Percentiles rank a stretch among this genome's conserved stretches.
Evolutionary conservation across 352 stramenopile species (phyloP).

Genomic region (Plasmopara viticola): DNA sequence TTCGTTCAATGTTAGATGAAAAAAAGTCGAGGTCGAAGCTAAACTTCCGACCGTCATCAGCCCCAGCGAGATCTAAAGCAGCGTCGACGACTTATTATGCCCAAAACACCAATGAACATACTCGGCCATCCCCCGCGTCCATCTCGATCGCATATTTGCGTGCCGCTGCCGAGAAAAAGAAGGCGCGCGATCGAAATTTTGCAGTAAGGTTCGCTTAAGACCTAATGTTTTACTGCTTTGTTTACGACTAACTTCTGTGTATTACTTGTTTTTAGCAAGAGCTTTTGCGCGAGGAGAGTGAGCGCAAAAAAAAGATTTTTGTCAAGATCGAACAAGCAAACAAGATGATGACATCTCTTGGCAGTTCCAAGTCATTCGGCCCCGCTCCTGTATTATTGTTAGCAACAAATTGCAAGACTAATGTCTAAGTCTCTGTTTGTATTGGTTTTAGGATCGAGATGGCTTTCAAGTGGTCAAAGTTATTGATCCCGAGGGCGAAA

Average conservation of each 20-base stretch:
- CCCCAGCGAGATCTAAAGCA: slow-evolving; percentile 37
- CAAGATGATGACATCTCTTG: slow-evolving; percentile 45
- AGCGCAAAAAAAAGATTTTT: slow-evolving; percentile 67
- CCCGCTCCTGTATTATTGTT: slow-evolving; percentile 32
- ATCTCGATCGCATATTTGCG: slow-evolving; percentile 58
- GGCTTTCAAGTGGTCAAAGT: slow-evolving; percentile 66
- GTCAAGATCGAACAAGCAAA: slow-evolving; percentile 81
- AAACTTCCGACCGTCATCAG: slow-evolving; percentile 50
- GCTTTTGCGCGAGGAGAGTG: slow-evolving; percentile 49
- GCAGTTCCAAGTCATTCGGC: slow-evolving; percentile 41
- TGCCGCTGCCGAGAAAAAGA: slow-evolving; percentile 55
- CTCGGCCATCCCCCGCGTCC: slow-evolving; percentile 20
- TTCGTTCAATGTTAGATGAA: slow-evolving; percentile 2
- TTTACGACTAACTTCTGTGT: background rate
- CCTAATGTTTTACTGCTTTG: background rate
- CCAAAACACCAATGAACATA: slow-evolving; percentile 11
- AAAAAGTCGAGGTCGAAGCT: slow-evolving; percentile 13
- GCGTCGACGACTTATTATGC: slow-evolving; percentile 2
- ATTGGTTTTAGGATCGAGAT: slow-evolving; percentile 44
- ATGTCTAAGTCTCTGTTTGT: background rate
- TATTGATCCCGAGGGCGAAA: slow-evolving; percentile 25
- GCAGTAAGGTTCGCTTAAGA: slow-evolving; percentile 26
- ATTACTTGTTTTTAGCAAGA: slow-evolving; percentile 28
- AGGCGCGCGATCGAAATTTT: slow-evolving; percentile 58
- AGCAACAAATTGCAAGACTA: background rate